Conservation (phyloP, 805 yeast genomes). For the Priceomyces haplophilus region DNA sequence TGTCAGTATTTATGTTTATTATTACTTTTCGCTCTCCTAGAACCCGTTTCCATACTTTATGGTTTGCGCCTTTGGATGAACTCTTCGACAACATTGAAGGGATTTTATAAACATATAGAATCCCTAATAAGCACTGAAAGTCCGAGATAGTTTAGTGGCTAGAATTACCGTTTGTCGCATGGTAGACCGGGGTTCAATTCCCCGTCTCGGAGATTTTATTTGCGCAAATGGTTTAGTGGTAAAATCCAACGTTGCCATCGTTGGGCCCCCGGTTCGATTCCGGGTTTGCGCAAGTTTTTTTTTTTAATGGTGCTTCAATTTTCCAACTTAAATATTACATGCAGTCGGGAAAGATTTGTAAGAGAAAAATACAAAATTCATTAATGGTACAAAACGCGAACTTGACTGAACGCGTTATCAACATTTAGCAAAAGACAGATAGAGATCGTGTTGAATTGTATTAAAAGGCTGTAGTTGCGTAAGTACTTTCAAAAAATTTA, state of each 20-base stretch:
- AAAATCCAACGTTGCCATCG: conserved; percentile 11
- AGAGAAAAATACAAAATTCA: neutral
- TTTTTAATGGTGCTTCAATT: too few species aligned
- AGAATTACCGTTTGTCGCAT: conserved; percentile 15
- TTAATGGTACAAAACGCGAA: neutral
- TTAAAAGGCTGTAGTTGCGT: neutral
- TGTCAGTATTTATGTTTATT: too few species aligned
- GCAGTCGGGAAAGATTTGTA: too few species aligned
- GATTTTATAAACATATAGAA: too few species aligned
- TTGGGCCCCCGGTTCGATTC: conserved; percentile 12
- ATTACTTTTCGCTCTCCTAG: too few species aligned
- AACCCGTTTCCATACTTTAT: too few species aligned
- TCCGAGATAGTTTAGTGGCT: conserved; percentile 16
- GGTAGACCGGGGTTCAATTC: conserved; percentile 16
- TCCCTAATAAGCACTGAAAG: too few species aligned
- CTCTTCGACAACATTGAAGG: too few species aligned
- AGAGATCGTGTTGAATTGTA: neutral
- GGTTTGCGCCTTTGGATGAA: too few species aligned
- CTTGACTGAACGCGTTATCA: neutral
- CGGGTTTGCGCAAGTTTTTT: conserved; percentile 9
- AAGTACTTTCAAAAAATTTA: neutral
- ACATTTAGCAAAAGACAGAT: neutral
- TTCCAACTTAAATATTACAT: too few species aligned
- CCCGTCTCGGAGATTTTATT: conserved; percentile 12
- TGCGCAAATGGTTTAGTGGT: conserved; percentile 11